Percentiles rank a stretch among this genome's conserved stretches.
Conservation (phyloP, 495 filamentous ascomycete species). For the Friedmanniomyces simplex region DNA sequence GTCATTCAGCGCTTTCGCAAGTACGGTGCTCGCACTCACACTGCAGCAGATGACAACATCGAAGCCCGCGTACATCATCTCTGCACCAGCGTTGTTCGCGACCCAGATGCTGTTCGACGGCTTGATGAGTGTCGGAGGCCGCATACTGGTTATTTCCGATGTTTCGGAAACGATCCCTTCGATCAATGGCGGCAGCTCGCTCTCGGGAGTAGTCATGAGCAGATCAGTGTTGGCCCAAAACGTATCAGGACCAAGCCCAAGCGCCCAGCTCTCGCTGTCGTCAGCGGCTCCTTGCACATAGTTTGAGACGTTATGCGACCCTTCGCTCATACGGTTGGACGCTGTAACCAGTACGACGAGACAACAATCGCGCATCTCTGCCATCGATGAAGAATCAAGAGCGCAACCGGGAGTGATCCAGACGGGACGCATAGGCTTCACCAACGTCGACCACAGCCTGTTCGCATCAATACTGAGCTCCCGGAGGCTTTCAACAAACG, state of each 20-base stretch:
- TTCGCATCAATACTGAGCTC: constrained; percentile 41
- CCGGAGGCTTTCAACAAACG: constrained; percentile 43
- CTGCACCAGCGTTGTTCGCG: constrained; percentile 14
- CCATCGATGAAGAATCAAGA: constrained; percentile 6
- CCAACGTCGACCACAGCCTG: constrained; percentile 22
- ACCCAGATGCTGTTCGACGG: constrained; percentile 32
- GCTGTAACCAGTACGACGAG: constrained; percentile 72
- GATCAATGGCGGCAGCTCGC: constrained; percentile 56
- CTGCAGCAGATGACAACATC: constrained; percentile 30
- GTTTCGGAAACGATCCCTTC: constrained; percentile 36
- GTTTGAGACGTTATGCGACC: constrained; percentile 56
- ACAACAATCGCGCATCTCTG: constrained; percentile 37
- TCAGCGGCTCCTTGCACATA: constrained; percentile 95
- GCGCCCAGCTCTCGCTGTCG: constrained; percentile 82
- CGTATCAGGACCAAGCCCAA: constrained; percentile 52
- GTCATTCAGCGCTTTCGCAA: constrained; percentile 13
- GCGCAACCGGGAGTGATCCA: constrained; percentile 45
- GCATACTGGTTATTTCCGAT: constrained; percentile 1
- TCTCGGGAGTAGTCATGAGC: constrained; percentile 50
- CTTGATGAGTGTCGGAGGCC: constrained; percentile 19
- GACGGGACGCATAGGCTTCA: constrained; percentile 50
- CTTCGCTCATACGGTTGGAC: constrained; percentile 55
- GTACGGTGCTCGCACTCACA: background rate
- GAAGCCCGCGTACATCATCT: constrained; percentile 12
- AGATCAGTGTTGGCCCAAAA: constrained; percentile 62